These are phyloP conservation scores for Talaromyces sp. DNA, from an alignment of 2,329 filamentous ascomycete species.

Conservation along the genomic window DNA sequence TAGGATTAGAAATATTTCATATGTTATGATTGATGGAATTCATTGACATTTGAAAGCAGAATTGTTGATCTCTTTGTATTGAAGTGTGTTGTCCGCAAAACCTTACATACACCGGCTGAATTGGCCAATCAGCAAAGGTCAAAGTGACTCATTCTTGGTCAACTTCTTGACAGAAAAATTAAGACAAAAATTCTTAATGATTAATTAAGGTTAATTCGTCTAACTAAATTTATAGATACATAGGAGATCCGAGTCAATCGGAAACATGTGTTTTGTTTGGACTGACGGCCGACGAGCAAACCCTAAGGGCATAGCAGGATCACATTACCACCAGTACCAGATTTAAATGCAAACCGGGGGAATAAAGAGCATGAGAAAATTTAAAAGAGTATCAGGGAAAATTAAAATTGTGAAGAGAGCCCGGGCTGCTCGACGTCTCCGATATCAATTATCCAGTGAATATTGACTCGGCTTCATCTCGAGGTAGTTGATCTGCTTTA, in stretches of 20 bases:
- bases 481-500: neutral
- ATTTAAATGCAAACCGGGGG: neutral
- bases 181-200: neutral
- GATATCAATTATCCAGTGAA: neutral
- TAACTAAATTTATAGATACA: neutral
- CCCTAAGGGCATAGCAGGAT: neutral
- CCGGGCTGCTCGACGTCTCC: neutral
- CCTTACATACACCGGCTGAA: neutral
- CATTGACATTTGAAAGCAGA: neutral
- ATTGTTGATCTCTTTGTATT: neutral
- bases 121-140: slow-evolving; percentile 4
- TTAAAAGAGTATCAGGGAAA: neutral
- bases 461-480: neutral
- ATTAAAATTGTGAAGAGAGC: neutral
- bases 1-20: neutral
- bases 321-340: neutral
- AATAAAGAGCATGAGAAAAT: neutral
- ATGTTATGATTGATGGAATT: neutral
- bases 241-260: neutral
- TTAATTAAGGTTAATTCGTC: neutral
- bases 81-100: neutral
- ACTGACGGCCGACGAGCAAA: neutral
- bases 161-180: neutral
- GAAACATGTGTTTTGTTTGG: neutral
- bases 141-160: slow-evolving; percentile 12